Evolutionary conservation across 441 rosid genomes (phyloP), one percentile per base, ranked within the genome.

Genomic region (Croton laevigatus): DNA sequence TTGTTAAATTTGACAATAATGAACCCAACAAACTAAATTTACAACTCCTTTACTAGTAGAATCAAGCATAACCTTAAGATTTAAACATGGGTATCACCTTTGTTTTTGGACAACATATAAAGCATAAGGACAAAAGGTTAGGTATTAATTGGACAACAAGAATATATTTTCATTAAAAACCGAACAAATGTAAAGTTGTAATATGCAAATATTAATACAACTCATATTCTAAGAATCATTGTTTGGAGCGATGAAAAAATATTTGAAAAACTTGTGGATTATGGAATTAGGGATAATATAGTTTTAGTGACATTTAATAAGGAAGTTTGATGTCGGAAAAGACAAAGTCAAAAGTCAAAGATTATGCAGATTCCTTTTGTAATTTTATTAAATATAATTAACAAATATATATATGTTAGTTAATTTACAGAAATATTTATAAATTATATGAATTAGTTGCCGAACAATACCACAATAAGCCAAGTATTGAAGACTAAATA

Each of bases 281-380:
- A 16, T 70, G 12, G 65, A 69, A 59, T 37, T 3, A 13, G 58
- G 36, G 45, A 48, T 49, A 37, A 46, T n/a, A 36, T 69, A 20
- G 23, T 32, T 48, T 7, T 20, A n/a, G 4, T n/a, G 36, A 23
- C 19, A 46, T 46, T n/a, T 69, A 19, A n/a, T 8, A 70, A 22
- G 27, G 42, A 5, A 22, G 59, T 37, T 51, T 17, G 8, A 16
- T 14, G 36, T 40, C 53, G 32, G 54, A 17, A 60, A 44, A 36
- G 72, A 46, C 65, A 53, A 52, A 37, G 27, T 51, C 61, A n/a
- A 5, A 66, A 38, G 64, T 67, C 75, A 61, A 76, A 53, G 65
- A 71, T 53, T 23, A 19, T 0, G 17, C 32, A 49, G 17, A 66
- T 49, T 65, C 69, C 20, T 23, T 34, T 9, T 40, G 8, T 40